A percentile compares a stretch with the other conserved stretches of the same genome.
Conservation (phyloP, 441 rosid genomes). For the Flueggea neowawraea region DNA sequence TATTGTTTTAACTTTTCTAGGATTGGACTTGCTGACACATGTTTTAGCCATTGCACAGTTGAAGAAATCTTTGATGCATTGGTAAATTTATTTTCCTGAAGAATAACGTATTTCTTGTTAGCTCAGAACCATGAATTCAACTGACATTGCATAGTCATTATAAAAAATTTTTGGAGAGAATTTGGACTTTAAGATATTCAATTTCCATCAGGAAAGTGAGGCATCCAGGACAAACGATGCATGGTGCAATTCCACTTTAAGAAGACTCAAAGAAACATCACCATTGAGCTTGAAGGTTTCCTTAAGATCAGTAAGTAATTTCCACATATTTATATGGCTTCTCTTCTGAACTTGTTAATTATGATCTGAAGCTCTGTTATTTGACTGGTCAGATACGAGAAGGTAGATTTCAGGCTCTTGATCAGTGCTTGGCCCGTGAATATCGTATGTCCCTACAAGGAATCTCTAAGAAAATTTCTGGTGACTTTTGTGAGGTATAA, state of each 20-base stretch:
- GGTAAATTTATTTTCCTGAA: conserved; percentile 40
- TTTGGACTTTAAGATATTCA: conserved; percentile 3
- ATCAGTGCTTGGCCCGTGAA: conserved; percentile 80
- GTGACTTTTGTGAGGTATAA: conserved; percentile 73
- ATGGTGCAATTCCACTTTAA: conserved; percentile 65
- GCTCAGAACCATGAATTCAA: conserved; percentile 3
- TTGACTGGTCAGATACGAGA: conserved; percentile 56
- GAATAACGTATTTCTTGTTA: neutral
- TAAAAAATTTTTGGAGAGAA: too few species aligned
- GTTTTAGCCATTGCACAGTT: conserved; percentile 73
- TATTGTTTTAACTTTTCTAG: conserved; percentile 26
- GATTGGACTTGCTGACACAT: conserved; percentile 63
- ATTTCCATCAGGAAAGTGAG: conserved; percentile 54
- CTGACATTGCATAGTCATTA: neutral
- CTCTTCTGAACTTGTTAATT: neutral
- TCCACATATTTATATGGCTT: neutral
- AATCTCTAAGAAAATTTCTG: conserved; percentile 43
- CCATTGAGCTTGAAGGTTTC: conserved; percentile 92
- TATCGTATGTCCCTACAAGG: conserved; percentile 83
- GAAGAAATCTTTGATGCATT: conserved; percentile 83
- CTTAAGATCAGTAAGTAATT: conserved; percentile 77
- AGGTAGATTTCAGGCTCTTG: conserved; percentile 78
- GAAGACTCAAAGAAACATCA: conserved; percentile 71
- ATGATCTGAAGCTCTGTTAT: conserved; percentile 2
- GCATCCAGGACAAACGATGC: conserved; percentile 53